Conservation (phyloP, 257 asterid genomes). For the Solanum microdontum region DNA sequence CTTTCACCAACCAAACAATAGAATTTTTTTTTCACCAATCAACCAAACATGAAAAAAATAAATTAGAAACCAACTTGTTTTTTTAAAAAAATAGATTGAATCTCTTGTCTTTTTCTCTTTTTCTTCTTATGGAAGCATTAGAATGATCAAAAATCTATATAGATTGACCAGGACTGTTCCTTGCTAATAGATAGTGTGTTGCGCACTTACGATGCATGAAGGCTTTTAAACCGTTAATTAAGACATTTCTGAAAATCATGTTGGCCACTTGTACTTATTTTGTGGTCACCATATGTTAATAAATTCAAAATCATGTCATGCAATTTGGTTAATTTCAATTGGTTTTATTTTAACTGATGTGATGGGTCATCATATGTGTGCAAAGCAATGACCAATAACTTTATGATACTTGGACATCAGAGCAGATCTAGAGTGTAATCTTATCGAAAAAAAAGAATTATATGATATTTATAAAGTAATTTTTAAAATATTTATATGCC, state of each 20-base stretch:
- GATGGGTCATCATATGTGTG: neutral
- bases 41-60: no score
- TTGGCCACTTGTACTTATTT: neutral
- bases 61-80: no score
- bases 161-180: neutral
- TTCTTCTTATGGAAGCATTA: neutral
- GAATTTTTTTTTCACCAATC: no score
- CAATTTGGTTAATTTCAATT: neutral
- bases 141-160: neutral
- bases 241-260: neutral
- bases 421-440: neutral
- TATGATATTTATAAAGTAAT: no score
- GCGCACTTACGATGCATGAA: neutral
- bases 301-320: neutral
- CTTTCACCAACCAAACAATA: no score
- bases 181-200: neutral
- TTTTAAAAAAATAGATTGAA: no score
- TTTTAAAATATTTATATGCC: no score
- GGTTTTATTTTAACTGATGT: neutral
- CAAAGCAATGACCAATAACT: neutral
- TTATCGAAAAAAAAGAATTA: no score
- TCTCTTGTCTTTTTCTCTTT: no score
- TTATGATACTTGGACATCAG: neutral
- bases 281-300: neutral
- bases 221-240: neutral